Evolutionary conservation across 371 early-diverging fungal genomes (phyloP).

Genomic region (Rhizopus delemar): DNA sequence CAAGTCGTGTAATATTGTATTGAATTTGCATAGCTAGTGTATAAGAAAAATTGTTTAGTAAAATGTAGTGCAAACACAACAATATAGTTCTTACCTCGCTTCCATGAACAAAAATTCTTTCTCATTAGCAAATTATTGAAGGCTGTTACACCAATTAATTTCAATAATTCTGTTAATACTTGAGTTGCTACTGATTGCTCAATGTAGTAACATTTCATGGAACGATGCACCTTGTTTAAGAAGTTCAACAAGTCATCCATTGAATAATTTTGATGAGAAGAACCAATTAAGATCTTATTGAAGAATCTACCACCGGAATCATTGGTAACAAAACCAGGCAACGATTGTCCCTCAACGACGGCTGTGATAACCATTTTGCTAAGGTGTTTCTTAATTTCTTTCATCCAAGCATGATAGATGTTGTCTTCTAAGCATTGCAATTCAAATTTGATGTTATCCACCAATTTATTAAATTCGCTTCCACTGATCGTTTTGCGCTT

Average conservation of each 20-base stretch:
- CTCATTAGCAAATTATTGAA: constrained; percentile 96
- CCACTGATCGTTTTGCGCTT: constrained; percentile 32
- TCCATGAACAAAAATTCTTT: constrained; percentile 87
- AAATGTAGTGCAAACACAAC: neutral
- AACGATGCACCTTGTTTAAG: constrained; percentile 87
- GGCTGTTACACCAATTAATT: constrained; percentile 86
- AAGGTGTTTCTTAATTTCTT: constrained; percentile 90
- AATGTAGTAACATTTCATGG: constrained; percentile 93
- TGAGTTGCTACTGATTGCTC: constrained; percentile 81
- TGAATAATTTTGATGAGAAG: constrained; percentile 72
- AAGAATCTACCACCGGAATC: constrained; percentile 81
- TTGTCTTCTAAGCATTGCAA: constrained; percentile 70
- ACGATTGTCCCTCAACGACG: constrained; percentile 89
- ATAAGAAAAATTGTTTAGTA: neutral
- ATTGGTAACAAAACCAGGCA: constrained; percentile 88
- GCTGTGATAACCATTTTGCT: constrained; percentile 91
- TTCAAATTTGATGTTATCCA: constrained; percentile 65
- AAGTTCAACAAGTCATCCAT: constrained; percentile 92
- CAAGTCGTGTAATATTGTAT: constrained; percentile 92
- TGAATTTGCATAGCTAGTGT: constrained; percentile 88
- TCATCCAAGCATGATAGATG: constrained; percentile 84
- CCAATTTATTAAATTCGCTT: constrained; percentile 55
- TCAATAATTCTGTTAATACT: constrained; percentile 85
- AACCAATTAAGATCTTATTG: constrained; percentile 73
- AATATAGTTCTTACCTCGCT: constrained; percentile 58